These are phyloP conservation scores for Pinus tabuliformis DNA, from an alignment of 75 land plant genomes.

Conservation along the genomic window DNA sequence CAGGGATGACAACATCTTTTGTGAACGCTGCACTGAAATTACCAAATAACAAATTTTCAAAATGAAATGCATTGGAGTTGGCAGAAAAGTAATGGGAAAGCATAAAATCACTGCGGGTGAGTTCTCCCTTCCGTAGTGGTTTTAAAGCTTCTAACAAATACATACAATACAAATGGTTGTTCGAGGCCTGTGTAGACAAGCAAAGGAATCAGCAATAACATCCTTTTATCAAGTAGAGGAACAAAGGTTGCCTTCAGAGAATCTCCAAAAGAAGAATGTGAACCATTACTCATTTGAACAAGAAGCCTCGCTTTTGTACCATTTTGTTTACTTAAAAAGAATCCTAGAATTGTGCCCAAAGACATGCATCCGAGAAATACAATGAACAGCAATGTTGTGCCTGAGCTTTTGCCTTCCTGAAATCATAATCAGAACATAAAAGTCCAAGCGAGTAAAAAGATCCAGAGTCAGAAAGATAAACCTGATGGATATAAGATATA, in stretches of 20 bases:
- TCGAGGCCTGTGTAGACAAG: slow-evolving; percentile 75
- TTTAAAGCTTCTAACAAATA: neutral
- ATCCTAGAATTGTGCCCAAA: slow-evolving; percentile 68
- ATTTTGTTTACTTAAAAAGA: slow-evolving; percentile 51
- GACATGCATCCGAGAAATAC: slow-evolving; percentile 71
- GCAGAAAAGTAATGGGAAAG: neutral
- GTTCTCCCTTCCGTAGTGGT: neutral
- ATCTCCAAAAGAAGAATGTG: slow-evolving; percentile 14
- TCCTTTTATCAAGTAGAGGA: slow-evolving; percentile 51
- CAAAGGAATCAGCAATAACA: slow-evolving; percentile 80
- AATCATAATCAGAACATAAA: neutral
- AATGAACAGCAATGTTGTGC: slow-evolving; percentile 56
- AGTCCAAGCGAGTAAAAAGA: neutral
- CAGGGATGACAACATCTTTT: slow-evolving; percentile 63
- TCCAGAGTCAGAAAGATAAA: neutral
- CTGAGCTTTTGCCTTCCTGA: slow-evolving; percentile 45
- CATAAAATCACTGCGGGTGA: neutral
- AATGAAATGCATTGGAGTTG: neutral
- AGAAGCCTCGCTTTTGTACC: slow-evolving; percentile 18
- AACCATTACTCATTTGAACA: slow-evolving; percentile 9
- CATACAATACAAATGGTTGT: slow-evolving; percentile 56
- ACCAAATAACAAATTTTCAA: neutral
- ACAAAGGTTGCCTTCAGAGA: slow-evolving; percentile 40
- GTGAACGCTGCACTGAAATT: slow-evolving; percentile 77
- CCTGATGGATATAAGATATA: neutral